Conservation (phyloP, 805 yeast genomes). For the Allodekkera sacchari region DNA sequence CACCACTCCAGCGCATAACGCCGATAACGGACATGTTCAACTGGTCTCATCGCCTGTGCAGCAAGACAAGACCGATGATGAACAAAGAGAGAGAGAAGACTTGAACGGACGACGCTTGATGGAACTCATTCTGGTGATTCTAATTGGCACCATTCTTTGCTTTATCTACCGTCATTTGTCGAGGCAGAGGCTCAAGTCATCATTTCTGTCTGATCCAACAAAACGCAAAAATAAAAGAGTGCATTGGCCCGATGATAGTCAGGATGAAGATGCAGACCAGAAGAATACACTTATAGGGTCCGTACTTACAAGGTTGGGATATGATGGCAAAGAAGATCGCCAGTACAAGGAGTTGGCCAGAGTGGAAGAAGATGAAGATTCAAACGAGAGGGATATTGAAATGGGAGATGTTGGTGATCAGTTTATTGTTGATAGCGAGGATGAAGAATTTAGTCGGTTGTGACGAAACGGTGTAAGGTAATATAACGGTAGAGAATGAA, state of each 20-base stretch:
- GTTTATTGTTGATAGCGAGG: constrained; percentile 43
- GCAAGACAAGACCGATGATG: no score
- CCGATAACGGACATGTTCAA: neutral
- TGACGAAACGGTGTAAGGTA: neutral
- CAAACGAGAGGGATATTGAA: constrained; percentile 29
- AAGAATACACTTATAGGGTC: neutral
- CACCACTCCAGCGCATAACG: neutral
- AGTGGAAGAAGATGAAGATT: no score
- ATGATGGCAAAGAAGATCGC: neutral
- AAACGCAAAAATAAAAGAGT: constrained; percentile 3
- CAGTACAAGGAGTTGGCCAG: no score
- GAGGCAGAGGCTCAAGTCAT: neutral
- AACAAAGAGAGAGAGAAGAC: no score
- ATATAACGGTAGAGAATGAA: neutral
- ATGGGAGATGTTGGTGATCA: constrained; percentile 33
- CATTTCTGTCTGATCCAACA: neutral
- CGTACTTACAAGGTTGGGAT: constrained; percentile 3
- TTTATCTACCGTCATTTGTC: neutral
- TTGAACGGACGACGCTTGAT: no score
- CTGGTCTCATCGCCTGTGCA: neutral
- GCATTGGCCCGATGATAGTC: constrained; percentile 3
- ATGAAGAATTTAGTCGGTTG: constrained; percentile 22
- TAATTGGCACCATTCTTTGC: neutral
- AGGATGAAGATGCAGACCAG: neutral
- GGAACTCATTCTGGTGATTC: neutral